Percentiles rank a stretch among this genome's conserved stretches.
phyloP scores from a whole-genome alignment of 2,329 filamentous ascomycete genomes.

The Aspergillus ochraceus region DNA sequence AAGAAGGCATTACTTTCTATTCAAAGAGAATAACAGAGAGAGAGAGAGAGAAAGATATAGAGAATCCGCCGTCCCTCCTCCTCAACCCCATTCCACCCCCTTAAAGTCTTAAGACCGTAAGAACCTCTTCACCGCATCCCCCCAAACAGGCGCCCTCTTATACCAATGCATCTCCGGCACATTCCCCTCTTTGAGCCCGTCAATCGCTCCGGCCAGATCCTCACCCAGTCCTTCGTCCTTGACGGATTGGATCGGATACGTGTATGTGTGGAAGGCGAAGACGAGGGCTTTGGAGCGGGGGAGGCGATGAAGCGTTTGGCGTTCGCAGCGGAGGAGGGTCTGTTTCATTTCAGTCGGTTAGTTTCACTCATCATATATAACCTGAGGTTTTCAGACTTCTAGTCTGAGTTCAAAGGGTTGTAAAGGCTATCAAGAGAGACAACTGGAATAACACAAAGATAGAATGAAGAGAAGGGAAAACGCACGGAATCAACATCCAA shows the following conservation, averaged over 20 bases:
- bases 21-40: too few relatives aligned
- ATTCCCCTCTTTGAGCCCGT: slow-evolving; percentile 58
- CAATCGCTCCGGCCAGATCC: slow-evolving; percentile 57
- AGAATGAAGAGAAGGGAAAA: slow-evolving; percentile 1
- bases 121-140: slow-evolving; percentile 54
- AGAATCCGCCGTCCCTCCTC: too few relatives aligned
- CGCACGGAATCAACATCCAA: slow-evolving; percentile 48
- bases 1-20: not conserved
- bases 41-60: too few relatives aligned
- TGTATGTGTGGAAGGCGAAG: slow-evolving; percentile 65
- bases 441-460: not conserved
- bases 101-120: slow-evolving; percentile 33
- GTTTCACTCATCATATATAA: slow-evolving; percentile 19
- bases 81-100: too few relatives aligned
- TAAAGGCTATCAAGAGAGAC: not conserved
- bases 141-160: slow-evolving; percentile 59
- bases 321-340: slow-evolving; percentile 56
- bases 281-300: slow-evolving; percentile 55
- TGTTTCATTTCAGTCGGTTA: not conserved
- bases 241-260: slow-evolving; percentile 56
- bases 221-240: slow-evolving; percentile 58
- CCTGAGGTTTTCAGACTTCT: not conserved
- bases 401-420: not conserved
- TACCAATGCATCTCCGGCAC: slow-evolving; percentile 60
- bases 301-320: slow-evolving; percentile 62